Evolutionary conservation across 306 rosid species (phyloP), one percentile per base, ranked within the genome.

Genomic region (Vicia sativa): DNA sequence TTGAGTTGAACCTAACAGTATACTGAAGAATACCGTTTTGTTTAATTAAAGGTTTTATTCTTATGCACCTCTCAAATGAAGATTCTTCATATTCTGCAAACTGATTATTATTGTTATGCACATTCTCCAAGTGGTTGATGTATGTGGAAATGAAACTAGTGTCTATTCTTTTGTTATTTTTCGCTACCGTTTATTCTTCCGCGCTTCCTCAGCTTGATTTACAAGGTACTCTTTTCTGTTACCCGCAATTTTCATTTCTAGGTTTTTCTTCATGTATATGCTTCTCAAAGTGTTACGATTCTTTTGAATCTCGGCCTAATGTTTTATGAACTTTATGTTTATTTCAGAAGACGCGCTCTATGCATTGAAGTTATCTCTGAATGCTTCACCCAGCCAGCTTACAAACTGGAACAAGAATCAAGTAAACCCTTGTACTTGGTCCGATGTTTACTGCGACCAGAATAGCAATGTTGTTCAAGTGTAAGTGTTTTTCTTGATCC

Each of bases 361-460:
- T 86, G 77, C 91, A 23, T 66, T 89, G 87, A 87, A 34, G 72
- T 46, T 0, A 12, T 79, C 91, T 52, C 35, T 89, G 81, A 85
- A 84, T 74, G 87, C 84, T 67, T 80, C 97, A 21, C 7, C 72
- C 9, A 60, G 16, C 75, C 91, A 87, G 79, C 98, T 92, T 79
- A 57, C 65, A 55, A 90, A 87, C 78, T 89, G 96, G 96, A 89
- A 84, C 70, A 76, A 25, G 62, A 49, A 84, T 77, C 89, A 79
- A 86, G 96, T 89, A 19, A 84, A 77, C 67, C 98, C 98, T 18
- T 92, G 98, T 76, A 87, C 96, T 56, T 92, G 98, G 98, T 65
- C 92, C 72, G 80, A 69, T 84, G 92, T 92, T 80, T 76, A 70
- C 53, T 92, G 98, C 43, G 83, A 86, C 49, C 11, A 16, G 38